These are phyloP conservation scores for Davidsoniella eucalypti DNA, from an alignment of 2,329 filamentous ascomycete species.

Conservation along the genomic window DNA sequence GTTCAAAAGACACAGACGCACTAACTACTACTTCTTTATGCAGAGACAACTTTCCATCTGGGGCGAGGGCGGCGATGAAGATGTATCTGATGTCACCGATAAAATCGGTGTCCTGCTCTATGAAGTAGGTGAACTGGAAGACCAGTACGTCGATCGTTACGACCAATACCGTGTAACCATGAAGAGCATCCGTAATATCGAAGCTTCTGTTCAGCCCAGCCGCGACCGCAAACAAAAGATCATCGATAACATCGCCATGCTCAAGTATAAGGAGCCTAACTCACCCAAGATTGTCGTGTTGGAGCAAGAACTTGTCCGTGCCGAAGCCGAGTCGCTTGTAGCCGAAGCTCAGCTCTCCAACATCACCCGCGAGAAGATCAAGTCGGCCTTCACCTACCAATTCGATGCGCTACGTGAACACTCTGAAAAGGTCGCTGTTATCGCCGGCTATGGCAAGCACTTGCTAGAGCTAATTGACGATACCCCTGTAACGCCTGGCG, in stretches of 20 bases:
- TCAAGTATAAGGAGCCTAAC: constrained; percentile 99
- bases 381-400: constrained; percentile 94
- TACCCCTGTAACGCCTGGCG: constrained; percentile 88
- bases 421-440: constrained; percentile 95
- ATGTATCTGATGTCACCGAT: constrained; percentile 97
- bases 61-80: constrained; percentile 90
- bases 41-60: constrained; percentile 98
- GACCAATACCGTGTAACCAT: constrained; percentile 98
- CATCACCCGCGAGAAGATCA: constrained; percentile 98
- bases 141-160: constrained; percentile 96
- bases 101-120: constrained; percentile 96
- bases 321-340: constrained; percentile 96
- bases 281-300: constrained; percentile 94
- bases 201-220: constrained; percentile 94
- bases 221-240: constrained; percentile 99
- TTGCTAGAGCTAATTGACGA: constrained; percentile 94
- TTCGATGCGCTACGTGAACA: constrained; percentile 96
- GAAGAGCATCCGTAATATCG: constrained; percentile 98
- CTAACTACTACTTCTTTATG: constrained; percentile 4
- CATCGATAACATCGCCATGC: constrained; percentile 92
- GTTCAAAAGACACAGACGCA: not conserved
- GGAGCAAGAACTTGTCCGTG: constrained; percentile 94
- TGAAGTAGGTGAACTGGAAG: constrained; percentile 94
- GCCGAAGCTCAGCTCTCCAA: constrained; percentile 97
- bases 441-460: constrained; percentile 95